Conservation (phyloP, 345 rosid species). For the Citrus maxima region DNA sequence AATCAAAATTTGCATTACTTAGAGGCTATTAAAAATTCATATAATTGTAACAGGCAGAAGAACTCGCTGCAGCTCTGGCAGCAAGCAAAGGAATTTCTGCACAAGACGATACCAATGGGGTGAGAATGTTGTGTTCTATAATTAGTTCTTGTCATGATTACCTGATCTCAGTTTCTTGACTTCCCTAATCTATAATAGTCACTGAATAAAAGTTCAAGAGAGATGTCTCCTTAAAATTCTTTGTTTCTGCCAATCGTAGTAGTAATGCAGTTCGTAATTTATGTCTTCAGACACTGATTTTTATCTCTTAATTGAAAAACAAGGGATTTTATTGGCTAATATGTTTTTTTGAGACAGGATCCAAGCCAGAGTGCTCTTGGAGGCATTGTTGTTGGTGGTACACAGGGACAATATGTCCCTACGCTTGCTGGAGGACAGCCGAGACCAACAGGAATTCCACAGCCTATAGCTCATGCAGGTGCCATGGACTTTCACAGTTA, state of each 20-base stretch:
- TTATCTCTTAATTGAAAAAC: too few relatives aligned
- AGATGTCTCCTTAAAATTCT: not conserved
- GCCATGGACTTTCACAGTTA: constrained; percentile 55
- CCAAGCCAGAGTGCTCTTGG: constrained; percentile 37
- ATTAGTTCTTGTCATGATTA: not conserved
- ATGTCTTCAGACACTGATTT: not conserved
- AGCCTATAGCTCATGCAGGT: constrained; percentile 63
- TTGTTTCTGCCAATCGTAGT: not conserved
- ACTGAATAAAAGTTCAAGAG: not conserved
- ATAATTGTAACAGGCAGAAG: constrained; percentile 77
- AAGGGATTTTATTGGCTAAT: not conserved
- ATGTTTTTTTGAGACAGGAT: constrained; percentile 17
- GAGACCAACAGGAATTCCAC: constrained; percentile 71
- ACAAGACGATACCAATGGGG: constrained; percentile 59
- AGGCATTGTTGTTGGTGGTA: constrained; percentile 32
- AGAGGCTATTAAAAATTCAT: constrained; percentile 10
- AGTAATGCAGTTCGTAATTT: not conserved
- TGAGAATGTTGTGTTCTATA: constrained; percentile 25
- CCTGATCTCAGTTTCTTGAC: not conserved
- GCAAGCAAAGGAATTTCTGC: constrained; percentile 66
- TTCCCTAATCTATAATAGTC: not conserved
- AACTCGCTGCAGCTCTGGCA: constrained; percentile 72
- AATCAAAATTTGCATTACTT: not conserved
- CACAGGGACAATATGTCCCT: constrained; percentile 62
- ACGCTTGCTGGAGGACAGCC: constrained; percentile 70